These are phyloP conservation scores for Panicum miliaceum DNA, from an alignment of 176 grass and related monocot species.

Conservation along the genomic window DNA sequence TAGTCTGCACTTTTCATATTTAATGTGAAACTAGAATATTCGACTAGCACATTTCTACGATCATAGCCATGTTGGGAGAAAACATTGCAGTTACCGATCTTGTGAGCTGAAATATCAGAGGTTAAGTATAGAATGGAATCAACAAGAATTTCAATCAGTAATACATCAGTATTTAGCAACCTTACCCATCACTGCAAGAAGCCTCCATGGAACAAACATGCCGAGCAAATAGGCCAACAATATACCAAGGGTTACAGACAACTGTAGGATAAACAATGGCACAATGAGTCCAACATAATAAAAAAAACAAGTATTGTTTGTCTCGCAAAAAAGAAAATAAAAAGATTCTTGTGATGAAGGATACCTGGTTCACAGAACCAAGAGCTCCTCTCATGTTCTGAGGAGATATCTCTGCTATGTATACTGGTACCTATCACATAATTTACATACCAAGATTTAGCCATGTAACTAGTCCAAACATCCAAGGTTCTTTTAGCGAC, in stretches of 20 bases:
- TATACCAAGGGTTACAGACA: constrained; percentile 89
- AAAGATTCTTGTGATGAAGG: neutral
- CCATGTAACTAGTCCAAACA: neutral
- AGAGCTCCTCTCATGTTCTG: constrained; percentile 95
- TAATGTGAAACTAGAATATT: constrained; percentile 1
- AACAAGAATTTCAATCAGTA: neutral
- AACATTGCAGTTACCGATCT: neutral
- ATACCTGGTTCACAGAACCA: constrained; percentile 87
- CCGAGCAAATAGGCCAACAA: constrained; percentile 87
- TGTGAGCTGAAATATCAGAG: neutral
- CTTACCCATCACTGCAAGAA: constrained; percentile 95
- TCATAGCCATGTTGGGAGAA: neutral
- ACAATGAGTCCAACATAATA: constrained; percentile 20
- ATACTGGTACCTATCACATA: constrained; percentile 82
- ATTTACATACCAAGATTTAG: neutral
- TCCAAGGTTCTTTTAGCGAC: constrained; percentile 4
- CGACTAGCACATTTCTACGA: neutral
- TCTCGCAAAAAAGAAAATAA: neutral
- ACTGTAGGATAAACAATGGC: constrained; percentile 38
- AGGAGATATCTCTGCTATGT: constrained; percentile 94
- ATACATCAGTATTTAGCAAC: neutral
- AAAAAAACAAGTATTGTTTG: neutral
- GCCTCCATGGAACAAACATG: constrained; percentile 95
- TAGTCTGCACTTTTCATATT: neutral
- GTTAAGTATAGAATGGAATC: neutral